Evolutionary conservation across 192 early-diverging fungal genomes (phyloP), one percentile per base, ranked within the genome.

Genomic region (Backusella psychrophila): DNA sequence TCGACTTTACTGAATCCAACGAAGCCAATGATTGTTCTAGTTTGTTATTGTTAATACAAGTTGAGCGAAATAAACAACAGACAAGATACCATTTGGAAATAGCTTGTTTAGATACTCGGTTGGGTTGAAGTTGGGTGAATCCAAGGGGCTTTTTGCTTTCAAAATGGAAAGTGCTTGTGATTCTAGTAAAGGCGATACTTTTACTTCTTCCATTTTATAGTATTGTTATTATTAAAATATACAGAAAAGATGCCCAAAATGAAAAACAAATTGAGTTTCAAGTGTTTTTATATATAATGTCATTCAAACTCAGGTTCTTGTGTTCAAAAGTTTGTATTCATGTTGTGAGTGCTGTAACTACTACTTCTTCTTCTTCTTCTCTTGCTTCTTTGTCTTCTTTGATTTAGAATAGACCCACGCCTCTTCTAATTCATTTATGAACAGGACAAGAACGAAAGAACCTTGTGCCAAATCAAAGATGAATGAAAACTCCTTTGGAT

Each of bases 31-130:
- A 87, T 72, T 92, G 84, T 75, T 93, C 93, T 94, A 75, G 8
- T n/a, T 38, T 39, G 11, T 15, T 23, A 7, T 42, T 7, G 73
- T 52, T 35, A 29, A 44, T 36, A 29, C 33, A 36, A 29, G 49
- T 63, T 19, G 35, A 14, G 65, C 34, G 23, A 23, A 6, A 63
- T 15, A 29, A 29, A 63, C 23, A 65, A 41, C n/a, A 52, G 14
- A 21, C 21, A 38, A 31, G 68, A 52, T 84, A 93, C 90, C 93
- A 86, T 90, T 87, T 6, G 92, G 91, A 85, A 96, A 93, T 75
- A 96, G 83, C 12, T 83, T 76, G 83, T 98, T 96, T 74, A 98
- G 86, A 81, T 92, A 96, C 35, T 90, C 87, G 1, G 88, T 87
- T 2, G 93, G 87, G 74, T 91, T 89, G 75, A 97, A 95, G 38